Conservation (phyloP, 1,284 basidiomycete genomes). For the Flammula alnicola region DNA sequence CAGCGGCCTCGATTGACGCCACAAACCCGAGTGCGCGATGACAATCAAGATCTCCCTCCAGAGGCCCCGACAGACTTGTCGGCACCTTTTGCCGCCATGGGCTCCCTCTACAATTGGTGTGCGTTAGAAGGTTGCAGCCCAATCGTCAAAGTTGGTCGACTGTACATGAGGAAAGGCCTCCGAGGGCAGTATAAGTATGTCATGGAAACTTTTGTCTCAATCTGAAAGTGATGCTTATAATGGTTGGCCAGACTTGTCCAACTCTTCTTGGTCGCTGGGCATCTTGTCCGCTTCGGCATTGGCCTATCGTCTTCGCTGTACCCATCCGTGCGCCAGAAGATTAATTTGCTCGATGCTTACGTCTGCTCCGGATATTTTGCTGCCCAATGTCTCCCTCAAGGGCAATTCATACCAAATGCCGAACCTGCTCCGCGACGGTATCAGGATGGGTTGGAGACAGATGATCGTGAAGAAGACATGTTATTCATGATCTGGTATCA, state of each 20-base stretch:
- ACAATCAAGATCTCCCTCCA: conserved; percentile 44
- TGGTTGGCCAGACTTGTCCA: conserved; percentile 59
- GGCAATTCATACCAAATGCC: conserved; percentile 61
- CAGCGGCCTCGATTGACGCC: conserved; percentile 63
- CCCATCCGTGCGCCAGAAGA: conserved; percentile 50
- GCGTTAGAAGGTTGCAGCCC: conserved; percentile 74
- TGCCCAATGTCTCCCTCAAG: conserved; percentile 61
- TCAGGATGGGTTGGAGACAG: conserved; percentile 77
- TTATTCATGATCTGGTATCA: conserved; percentile 76
- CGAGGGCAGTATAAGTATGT: conserved; percentile 72
- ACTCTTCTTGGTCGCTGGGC: conserved; percentile 67
- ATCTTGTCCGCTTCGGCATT: conserved; percentile 68
- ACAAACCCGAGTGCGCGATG: conserved; percentile 45
- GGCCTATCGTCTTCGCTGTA: conserved; percentile 54
- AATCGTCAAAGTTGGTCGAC: conserved; percentile 70
- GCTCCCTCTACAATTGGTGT: conserved; percentile 82
- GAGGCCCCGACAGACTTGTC: conserved; percentile 56
- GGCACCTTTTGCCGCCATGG: conserved; percentile 57
- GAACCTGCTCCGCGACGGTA: conserved; percentile 67
- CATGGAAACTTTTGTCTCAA: neutral
- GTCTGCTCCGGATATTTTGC: conserved; percentile 79
- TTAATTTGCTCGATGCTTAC: conserved; percentile 76
- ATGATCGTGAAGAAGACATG: conserved; percentile 78
- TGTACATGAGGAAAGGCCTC: conserved; percentile 71
- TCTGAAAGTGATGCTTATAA: conserved; percentile 12